These are phyloP conservation scores for Biscogniauxia sp. DNA, from an alignment of 2,329 filamentous ascomycete species.

Conservation along the genomic window DNA sequence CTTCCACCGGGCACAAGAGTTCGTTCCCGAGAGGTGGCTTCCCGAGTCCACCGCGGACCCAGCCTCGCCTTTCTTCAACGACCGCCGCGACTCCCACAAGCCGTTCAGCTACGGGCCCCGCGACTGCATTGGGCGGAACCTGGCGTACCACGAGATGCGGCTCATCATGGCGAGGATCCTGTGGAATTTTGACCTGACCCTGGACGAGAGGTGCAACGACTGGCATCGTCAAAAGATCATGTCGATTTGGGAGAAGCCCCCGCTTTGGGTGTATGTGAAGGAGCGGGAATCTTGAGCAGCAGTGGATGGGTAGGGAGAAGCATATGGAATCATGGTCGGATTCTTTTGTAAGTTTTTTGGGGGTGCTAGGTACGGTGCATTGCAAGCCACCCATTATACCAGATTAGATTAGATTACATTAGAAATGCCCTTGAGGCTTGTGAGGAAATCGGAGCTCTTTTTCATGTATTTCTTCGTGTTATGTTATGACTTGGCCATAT, in stretches of 20 bases:
- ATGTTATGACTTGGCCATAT: no score
- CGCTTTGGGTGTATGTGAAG: constrained; percentile 19
- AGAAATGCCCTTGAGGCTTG: no score
- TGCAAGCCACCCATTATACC: no score
- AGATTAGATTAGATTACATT: no score
- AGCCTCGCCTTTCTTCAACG: constrained; percentile 25
- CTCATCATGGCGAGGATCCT: constrained; percentile 27
- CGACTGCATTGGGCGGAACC: constrained; percentile 24
- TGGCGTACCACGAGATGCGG: constrained; percentile 29
- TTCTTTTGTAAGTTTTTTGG: no score
- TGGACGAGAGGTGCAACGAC: constrained; percentile 19
- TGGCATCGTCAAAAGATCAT: constrained; percentile 27
- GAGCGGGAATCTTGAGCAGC: constrained; percentile 2
- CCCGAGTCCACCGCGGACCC: constrained; percentile 19
- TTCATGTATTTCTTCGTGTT: no score
- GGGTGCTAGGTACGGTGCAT: no score
- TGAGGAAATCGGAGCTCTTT: no score
- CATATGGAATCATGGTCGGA: no score
- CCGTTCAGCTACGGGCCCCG: constrained; percentile 26
- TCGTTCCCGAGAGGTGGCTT: constrained; percentile 26
- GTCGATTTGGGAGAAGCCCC: constrained; percentile 27
- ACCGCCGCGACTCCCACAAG: constrained; percentile 24
- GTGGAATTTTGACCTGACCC: constrained; percentile 27
- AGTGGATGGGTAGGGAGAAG: no score
- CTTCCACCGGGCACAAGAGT: constrained; percentile 24